These are phyloP conservation scores for Akanthomyces dipterigenus DNA, from an alignment of 2,329 filamentous ascomycete species.

Conservation along the genomic window DNA sequence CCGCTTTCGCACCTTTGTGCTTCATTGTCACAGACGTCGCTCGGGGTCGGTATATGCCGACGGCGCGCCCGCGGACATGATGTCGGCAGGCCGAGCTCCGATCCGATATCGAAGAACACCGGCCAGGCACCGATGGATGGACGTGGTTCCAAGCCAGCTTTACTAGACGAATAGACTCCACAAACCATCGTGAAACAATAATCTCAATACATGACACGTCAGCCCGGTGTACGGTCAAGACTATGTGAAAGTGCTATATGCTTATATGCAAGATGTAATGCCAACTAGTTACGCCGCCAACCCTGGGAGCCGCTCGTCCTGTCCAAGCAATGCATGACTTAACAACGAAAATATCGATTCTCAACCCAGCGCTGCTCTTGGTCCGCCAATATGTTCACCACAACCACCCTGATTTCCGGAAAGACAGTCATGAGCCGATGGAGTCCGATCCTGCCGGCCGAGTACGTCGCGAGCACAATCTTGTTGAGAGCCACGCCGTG, in stretches of 20 bases:
- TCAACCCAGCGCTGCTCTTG: slow-evolving; percentile 87
- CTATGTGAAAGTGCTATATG: not conserved
- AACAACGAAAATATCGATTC: slow-evolving; percentile 85
- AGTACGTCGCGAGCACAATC: slow-evolving; percentile 91
- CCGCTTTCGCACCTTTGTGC: no score
- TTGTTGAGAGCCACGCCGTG: slow-evolving; percentile 78
- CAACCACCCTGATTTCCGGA: slow-evolving; percentile 77
- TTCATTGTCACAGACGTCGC: not conserved
- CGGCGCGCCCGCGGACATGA: not conserved
- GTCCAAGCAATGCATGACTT: slow-evolving; percentile 8
- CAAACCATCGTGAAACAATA: not conserved
- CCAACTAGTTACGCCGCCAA: not conserved
- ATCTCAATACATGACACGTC: not conserved
- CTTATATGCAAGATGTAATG: not conserved
- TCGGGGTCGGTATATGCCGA: not conserved
- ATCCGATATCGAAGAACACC: not conserved
- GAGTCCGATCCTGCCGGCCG: slow-evolving; percentile 76
- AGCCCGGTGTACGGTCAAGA: not conserved
- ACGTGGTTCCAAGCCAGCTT: not conserved
- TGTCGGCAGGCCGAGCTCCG: not conserved
- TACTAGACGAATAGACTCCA: not conserved
- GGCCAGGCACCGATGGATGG: not conserved
- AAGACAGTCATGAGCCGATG: slow-evolving; percentile 85
- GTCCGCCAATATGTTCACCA: slow-evolving; percentile 74
- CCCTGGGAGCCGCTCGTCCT: not conserved